phyloP scores from a whole-genome alignment of 1,284 basidiomycete species.

The Ceratobasidium sp. region DNA sequence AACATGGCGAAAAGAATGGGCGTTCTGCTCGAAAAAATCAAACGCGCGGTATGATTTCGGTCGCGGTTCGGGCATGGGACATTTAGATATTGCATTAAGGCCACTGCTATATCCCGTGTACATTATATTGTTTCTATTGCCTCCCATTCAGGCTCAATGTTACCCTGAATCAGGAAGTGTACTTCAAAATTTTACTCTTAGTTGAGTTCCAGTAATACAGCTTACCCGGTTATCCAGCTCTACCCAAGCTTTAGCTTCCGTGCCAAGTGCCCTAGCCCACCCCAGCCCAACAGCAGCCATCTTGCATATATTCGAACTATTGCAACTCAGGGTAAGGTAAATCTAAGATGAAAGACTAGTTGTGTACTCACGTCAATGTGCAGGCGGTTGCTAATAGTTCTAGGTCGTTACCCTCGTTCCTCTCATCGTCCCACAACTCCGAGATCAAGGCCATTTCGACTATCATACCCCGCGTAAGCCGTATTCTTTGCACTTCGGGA shows the following conservation, averaged over 20 bases:
- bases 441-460: constrained; percentile 74
- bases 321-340: background rate
- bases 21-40: constrained; percentile 67
- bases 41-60: constrained; percentile 22
- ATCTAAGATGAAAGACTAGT: background rate
- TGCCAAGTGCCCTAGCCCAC: constrained; percentile 74
- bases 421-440: constrained; percentile 66
- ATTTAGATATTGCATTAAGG: constrained; percentile 8
- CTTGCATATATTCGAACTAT: constrained; percentile 73
- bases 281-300: constrained; percentile 71
- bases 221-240: constrained; percentile 60
- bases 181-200: background rate
- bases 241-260: constrained; percentile 63
- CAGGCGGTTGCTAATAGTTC: constrained; percentile 69
- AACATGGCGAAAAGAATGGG: constrained; percentile 85
- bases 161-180: constrained; percentile 55
- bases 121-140: constrained; percentile 63
- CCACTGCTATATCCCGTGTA: background rate
- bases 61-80: background rate
- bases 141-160: constrained; percentile 68
- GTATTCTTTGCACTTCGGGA: constrained; percentile 60
- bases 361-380: constrained; percentile 65
- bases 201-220: constrained; percentile 70
- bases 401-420: constrained; percentile 56
- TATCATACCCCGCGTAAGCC: constrained; percentile 70